Evolutionary conservation across 139 green algal species (phyloP), one percentile per base, ranked within the genome.

Genomic region (Coelastrella sp.): DNA sequence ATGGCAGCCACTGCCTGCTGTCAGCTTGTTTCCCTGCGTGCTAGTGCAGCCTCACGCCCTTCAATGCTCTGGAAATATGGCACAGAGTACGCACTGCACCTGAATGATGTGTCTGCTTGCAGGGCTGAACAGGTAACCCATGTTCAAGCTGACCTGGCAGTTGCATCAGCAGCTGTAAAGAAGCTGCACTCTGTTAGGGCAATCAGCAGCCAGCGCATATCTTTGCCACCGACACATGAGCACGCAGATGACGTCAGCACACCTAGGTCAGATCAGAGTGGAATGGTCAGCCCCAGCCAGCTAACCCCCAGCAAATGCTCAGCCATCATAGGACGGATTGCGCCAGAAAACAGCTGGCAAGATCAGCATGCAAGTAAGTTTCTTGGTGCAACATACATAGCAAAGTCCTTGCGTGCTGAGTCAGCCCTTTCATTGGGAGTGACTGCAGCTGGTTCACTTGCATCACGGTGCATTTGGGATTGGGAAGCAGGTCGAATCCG

Each of bases 281-380:
- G 17, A 20, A 7, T 2, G 10, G 19, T 6, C 32, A 82, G 71
- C 71, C 71, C 71, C 23, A 11, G 23, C 71, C 71, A 59, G 76
- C 6, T n/a, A 59, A 82, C n/a, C 7, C 78, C 78, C 76, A 58
- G 20, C 19, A 60, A 23, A 13, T 10, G 13, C 8, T 82, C 76
- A 58, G 76, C 76, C 20, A 82, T 82, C 20, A 82, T 82, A 61
- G 76, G 76, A 7, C 76, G 76, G 22, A 60, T 82, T 22, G 76
- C 76, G n/a, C 19, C 76, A 7, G 80, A 74, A n/a, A 65, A 74
- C 59, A 75, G 80, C 58, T 86, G 80, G 80, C 80, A 76, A n/a
- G 8, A 20, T 2, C 5, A 76, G 20, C 23, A 16, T 23, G 61
- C 80, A 86, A 61, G 80, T 86, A 23, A n/a, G 80, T 73, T 19